Percentiles rank a stretch among this genome's conserved stretches.
Conservation (phyloP, 208 protist species). For the Crithidia mellificae region DNA sequence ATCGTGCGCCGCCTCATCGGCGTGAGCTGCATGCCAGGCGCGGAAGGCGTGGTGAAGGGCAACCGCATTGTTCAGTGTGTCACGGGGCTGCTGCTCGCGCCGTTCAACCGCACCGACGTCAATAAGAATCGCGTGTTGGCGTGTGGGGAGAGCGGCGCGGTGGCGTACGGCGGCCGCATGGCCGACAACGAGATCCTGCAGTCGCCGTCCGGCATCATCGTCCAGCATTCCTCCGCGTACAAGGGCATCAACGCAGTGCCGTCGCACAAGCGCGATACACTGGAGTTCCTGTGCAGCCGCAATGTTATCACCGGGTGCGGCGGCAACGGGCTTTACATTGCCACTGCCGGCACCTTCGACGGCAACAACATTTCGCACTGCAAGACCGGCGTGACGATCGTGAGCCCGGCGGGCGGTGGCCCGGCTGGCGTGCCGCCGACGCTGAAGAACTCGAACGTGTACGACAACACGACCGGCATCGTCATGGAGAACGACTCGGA, state of each 20-base stretch:
- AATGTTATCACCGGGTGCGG: constrained; percentile 69
- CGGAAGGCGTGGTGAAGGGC: constrained; percentile 41
- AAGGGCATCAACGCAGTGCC: constrained; percentile 68
- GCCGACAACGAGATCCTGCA: constrained; percentile 63
- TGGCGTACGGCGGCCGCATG: constrained; percentile 68
- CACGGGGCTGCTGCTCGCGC: constrained; percentile 47
- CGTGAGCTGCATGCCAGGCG: constrained; percentile 44
- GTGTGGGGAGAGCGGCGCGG: constrained; percentile 54
- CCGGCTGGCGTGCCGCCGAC: constrained; percentile 19
- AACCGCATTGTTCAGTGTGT: constrained; percentile 58
- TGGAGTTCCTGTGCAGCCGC: constrained; percentile 41
- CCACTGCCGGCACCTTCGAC: constrained; percentile 52
- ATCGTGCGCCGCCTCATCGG: constrained; percentile 49
- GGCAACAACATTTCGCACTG: constrained; percentile 69
- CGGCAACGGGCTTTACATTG: constrained; percentile 59
- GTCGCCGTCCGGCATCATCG: constrained; percentile 52
- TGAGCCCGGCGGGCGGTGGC: constrained; percentile 27
- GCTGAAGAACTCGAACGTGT: constrained; percentile 59
- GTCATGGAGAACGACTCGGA: constrained; percentile 49
- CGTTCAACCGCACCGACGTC: constrained; percentile 59
- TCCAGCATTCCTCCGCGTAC: constrained; percentile 53
- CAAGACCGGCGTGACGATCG: constrained; percentile 59
- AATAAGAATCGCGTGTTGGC: constrained; percentile 55
- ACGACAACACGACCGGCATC: constrained; percentile 65
- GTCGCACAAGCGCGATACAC: constrained; percentile 34